Base-by-base conservation (phyloP, 805 yeast genomes). In the Jamesozyma hellenica region DNA sequence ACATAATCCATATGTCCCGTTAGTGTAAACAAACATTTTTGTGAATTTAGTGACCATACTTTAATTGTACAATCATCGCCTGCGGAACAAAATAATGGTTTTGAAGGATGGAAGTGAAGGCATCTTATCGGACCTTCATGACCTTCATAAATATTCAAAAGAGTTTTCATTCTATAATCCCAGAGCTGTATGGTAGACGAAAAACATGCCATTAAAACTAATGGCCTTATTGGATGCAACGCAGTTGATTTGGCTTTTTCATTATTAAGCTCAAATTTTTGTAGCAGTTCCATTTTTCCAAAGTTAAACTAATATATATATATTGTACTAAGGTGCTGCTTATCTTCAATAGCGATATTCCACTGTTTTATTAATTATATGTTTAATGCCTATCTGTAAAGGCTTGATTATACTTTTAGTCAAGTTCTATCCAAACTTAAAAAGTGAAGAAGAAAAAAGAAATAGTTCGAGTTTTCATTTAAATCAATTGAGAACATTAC, bases 141-240 rank as follows among this genome's bases (percentile, higher is more conserved):
- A 54, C 90, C 98, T 64, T 92, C 97, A 56, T 86, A 92, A 41
- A 96, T 75, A 62, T 88, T 97, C 57, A 92, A 79, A 58, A 92
- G 67, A 3, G 96, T 86, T 30, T 97, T 97, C 98, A 92, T 92
- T 56, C 99, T 79, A 66, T 92, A 92, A 64, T 92, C 99, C 98
- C 98, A 92, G 46, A 92, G 71, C 64, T 92, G 97, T 60, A 92
- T 90, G 13, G 95, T 86, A 12, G 96, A 86, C 19, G 96, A 83
- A 62, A 87, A 90, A 44, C 90, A 71, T 5, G 96, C 86, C 25
- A 88, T 97, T 51, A 92, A 71, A 43, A 87, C 83, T 96, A 95
- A 92, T 44, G 98, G 96, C 61, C 90, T 72, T 34, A 49, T 51
- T 37, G 97, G 95, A 65, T 94, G 96, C 66, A 92, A 86, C 42